Evolutionary conservation across 805 yeast genomes (phyloP).

Genomic region (Teunomyces atbi): DNA sequence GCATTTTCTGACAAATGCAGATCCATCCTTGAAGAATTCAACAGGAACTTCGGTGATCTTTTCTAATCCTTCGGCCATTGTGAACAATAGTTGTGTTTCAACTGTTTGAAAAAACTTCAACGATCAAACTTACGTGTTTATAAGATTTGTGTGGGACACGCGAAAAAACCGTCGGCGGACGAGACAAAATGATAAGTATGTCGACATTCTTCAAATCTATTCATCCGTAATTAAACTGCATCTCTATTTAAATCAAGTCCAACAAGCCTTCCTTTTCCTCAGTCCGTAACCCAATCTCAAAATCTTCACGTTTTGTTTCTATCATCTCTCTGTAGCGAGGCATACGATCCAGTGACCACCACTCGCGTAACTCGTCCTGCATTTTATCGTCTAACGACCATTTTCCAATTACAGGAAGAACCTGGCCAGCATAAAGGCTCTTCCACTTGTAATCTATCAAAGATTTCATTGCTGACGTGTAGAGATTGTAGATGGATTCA

Average conservation of each 20-base stretch:
- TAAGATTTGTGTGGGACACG: slow-evolving; percentile 5
- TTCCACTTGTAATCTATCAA: slow-evolving; percentile 30
- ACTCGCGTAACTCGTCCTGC: slow-evolving; percentile 20
- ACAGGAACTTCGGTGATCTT: slow-evolving; percentile 82
- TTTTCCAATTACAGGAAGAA: slow-evolving; percentile 30
- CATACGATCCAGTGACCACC: slow-evolving; percentile 19
- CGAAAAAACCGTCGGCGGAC: neutral
- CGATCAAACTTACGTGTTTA: slow-evolving; percentile 8
- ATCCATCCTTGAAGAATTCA: slow-evolving; percentile 89
- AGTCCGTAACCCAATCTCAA: slow-evolving; percentile 20
- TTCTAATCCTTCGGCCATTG: slow-evolving; percentile 63
- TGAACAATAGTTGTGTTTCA: slow-evolving; percentile 6
- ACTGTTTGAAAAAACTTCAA: slow-evolving; percentile 4
- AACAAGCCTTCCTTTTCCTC: slow-evolving; percentile 30
- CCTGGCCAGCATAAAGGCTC: slow-evolving; percentile 25
- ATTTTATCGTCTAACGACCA: slow-evolving; percentile 35
- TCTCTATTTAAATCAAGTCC: slow-evolving; percentile 22
- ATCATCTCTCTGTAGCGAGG: slow-evolving; percentile 21
- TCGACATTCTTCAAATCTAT: neutral
- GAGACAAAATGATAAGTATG: no score
- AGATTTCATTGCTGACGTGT: slow-evolving; percentile 20
- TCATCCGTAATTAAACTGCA: no score
- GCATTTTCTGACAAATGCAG: slow-evolving; percentile 85
- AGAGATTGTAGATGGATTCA: slow-evolving; percentile 13
- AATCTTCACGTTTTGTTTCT: slow-evolving; percentile 23